Evolutionary conservation across 2,329 filamentous ascomycete genomes (phyloP), one percentile per base, ranked within the genome.

Genomic region (Phoma sp.): DNA sequence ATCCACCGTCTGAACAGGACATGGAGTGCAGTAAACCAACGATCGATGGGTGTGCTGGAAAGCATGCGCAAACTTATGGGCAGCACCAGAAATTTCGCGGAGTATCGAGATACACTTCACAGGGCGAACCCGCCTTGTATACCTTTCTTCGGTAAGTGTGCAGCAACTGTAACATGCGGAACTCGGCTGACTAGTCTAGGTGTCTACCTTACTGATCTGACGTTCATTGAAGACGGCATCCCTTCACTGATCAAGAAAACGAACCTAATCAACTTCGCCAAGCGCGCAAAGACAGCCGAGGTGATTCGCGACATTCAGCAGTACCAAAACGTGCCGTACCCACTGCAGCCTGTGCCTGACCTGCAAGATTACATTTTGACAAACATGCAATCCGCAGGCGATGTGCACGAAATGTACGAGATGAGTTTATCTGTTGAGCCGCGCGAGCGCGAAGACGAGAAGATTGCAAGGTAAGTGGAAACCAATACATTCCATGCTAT

Each of bases 401-500:
- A 98, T 74, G 95, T 99, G 60, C 93, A 98, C 76, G 93, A 98
- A 81, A 98, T 98, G 95, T 99, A 98, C 80, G 93, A 98, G 77
- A 93, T 93, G 83, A 96, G 92, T 78, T 81, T 99, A 78, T 84
- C 88, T 69, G 88, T 99, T 56, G 95, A 99, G 76, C 95, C 95
- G 59, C 86, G 95, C 69, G 95, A 99, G 80, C 86, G 95, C 68
- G 95, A 99, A 80, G 95, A 99, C 73, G 95, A 99, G 80, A 98
- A 98, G 84, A 98, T 99, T 82, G 93, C 96, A 74, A 96, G 95
- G 93, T 96, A 87, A 56, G 63, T 58, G 38, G 26, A 21, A 34
- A 14, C 28, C 51, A 45, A 49, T 54, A 40, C 39, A 49, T 49
- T 49, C 45, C 51, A 54, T 48, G 51, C 43, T 48, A 53, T 48